A percentile compares a stretch with the other conserved stretches of the same genome.
Evolutionary conservation across 257 asterid genomes (phyloP).

Genomic region (Solanum paucissectum): DNA sequence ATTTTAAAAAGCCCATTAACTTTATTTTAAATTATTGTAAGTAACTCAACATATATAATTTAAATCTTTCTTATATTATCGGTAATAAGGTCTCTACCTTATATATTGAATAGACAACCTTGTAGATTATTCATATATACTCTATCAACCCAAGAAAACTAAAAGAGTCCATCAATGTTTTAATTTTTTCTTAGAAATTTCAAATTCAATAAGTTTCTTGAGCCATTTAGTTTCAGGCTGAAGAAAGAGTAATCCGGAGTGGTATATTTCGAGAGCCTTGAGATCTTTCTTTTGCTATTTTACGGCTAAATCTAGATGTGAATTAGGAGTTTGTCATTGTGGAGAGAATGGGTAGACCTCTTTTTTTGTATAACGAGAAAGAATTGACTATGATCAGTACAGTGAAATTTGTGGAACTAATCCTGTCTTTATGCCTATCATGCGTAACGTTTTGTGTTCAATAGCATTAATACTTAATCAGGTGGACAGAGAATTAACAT

Average conservation of each 20-base stretch:
- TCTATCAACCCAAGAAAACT: not conserved
- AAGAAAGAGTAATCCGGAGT: not conserved
- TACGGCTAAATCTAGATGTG: not conserved
- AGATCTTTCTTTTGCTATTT: not conserved
- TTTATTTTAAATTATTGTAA: too few relatives aligned
- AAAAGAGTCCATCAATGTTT: not conserved
- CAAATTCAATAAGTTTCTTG: not conserved
- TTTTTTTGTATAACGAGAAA: not conserved
- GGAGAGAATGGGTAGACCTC: not conserved
- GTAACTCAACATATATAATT: not conserved
- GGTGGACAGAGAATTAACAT: not conserved
- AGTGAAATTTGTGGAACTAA: not conserved
- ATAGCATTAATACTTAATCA: not conserved
- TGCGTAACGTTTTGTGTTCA: not conserved
- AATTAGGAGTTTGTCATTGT: too few relatives aligned
- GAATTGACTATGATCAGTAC: not conserved
- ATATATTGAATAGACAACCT: not conserved
- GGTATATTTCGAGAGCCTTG: not conserved
- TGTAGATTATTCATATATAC: not conserved
- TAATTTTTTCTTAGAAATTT: too few relatives aligned
- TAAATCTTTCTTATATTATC: not conserved
- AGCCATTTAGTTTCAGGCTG: not conserved
- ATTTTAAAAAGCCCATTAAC: rapidly evolving
- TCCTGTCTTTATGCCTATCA: not conserved
- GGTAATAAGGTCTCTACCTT: not conserved